Percentiles rank a stretch among this genome's conserved stretches.
These are phyloP conservation scores for Cyclotella kingstonii DNA, from an alignment of 108 stramenopile species.

Conservation along the genomic window DNA sequence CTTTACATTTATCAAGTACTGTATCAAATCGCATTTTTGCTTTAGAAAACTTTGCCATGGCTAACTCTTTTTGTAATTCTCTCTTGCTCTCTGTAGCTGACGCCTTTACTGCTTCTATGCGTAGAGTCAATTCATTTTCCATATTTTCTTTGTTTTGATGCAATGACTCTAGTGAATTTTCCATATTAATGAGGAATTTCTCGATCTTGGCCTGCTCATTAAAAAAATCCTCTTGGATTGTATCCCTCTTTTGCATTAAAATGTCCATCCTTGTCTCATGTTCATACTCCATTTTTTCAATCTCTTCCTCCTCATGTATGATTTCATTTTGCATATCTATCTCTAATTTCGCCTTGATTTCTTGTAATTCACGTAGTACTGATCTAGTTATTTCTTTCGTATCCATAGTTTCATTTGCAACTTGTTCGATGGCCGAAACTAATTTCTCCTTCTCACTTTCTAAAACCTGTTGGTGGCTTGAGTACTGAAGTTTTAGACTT, in stretches of 20 bases:
- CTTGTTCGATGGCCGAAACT: background rate
- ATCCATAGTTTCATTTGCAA: background rate
- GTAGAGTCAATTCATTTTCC: slow-evolving; percentile 10
- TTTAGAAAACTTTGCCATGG: slow-evolving; percentile 12
- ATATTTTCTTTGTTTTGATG: slow-evolving; percentile 7
- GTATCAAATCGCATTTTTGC: background rate
- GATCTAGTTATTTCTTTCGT: slow-evolving; percentile 7
- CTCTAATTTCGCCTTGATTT: background rate
- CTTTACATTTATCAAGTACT: background rate
- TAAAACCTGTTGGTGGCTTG: background rate
- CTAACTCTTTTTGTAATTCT: slow-evolving; percentile 10
- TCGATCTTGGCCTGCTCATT: background rate
- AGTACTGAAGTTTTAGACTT: background rate
- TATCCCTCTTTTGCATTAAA: background rate
- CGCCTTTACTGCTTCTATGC: slow-evolving; percentile 2
- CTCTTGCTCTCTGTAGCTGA: slow-evolving; percentile 8
- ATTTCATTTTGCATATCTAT: slow-evolving; percentile 2
- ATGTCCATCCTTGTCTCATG: background rate
- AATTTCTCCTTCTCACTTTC: background rate
- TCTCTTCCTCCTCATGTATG: background rate
- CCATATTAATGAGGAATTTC: background rate
- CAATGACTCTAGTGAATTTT: slow-evolving; percentile 12
- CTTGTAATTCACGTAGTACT: slow-evolving; percentile 1
- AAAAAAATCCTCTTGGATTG: background rate
- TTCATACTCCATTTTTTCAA: slow-evolving; percentile 2